phyloP scores from a whole-genome alignment of 163 green algal genomes.

The Scenedesmus sp. region DNA sequence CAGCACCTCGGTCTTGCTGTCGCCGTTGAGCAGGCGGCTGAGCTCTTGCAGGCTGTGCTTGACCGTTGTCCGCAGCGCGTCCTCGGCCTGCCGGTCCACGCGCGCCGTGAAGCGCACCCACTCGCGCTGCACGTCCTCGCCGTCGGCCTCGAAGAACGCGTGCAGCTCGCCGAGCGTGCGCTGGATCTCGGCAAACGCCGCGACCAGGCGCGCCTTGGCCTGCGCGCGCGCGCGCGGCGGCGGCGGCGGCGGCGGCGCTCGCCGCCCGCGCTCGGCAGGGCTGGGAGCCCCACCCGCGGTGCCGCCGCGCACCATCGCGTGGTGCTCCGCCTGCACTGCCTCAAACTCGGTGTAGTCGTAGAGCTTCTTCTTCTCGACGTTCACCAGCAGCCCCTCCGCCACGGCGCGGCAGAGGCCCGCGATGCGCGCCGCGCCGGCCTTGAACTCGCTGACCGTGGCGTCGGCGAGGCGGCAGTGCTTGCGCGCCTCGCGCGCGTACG shows the following conservation, averaged over 20 bases:
- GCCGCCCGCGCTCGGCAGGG: too few species aligned
- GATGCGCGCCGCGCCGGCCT: conserved; percentile 66
- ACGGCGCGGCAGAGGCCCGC: conserved; percentile 70
- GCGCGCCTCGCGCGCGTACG: conserved; percentile 80
- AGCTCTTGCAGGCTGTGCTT: conserved; percentile 86
- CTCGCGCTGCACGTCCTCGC: conserved; percentile 84
- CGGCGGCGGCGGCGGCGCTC: too few species aligned
- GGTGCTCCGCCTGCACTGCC: conserved; percentile 69
- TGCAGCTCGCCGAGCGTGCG: conserved; percentile 67
- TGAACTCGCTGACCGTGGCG: conserved; percentile 76
- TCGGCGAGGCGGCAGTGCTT: conserved; percentile 80
- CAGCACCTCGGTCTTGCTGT: conserved; percentile 86
- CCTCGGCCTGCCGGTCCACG: conserved; percentile 83
- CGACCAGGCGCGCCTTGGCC: conserved; percentile 65
- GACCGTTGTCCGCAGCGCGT: conserved; percentile 77
- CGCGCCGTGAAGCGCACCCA: conserved; percentile 83
- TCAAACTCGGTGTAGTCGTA: conserved; percentile 86
- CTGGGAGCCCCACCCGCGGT: too few species aligned
- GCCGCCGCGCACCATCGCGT: conserved; percentile 48
- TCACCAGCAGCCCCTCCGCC: conserved; percentile 75
- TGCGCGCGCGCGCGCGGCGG: conserved; percentile 25
- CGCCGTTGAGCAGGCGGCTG: conserved; percentile 82
- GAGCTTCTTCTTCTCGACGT: conserved; percentile 87
- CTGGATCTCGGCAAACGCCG: conserved; percentile 66
- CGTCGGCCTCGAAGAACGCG: conserved; percentile 79